A percentile compares a stretch with the other conserved stretches of the same genome.
phyloP scores from a whole-genome alignment of 2,329 filamentous ascomycete species.

The Dactylellina sp. region DNA sequence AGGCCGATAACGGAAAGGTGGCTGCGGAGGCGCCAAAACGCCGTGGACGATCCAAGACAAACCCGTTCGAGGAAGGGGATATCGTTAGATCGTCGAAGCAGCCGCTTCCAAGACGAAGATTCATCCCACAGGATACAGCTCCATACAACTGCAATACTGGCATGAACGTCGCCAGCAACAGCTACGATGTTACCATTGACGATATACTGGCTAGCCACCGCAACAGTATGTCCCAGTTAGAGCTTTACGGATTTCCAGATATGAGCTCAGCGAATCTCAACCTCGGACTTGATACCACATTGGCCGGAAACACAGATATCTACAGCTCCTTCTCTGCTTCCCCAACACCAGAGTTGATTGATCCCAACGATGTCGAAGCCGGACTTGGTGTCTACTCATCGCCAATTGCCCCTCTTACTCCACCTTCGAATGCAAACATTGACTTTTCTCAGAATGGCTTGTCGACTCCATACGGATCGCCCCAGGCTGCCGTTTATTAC shows the following conservation, averaged over 20 bases:
- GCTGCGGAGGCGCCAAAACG: conserved; percentile 27
- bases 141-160: conserved; percentile 46
- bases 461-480: conserved; percentile 49
- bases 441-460: conserved; percentile 48
- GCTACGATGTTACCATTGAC: conserved; percentile 45
- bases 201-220: conserved; percentile 50
- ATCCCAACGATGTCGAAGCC: conserved; percentile 43
- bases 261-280: conserved; percentile 37
- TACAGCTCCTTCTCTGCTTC: conserved; percentile 53
- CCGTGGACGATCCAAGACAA: conserved; percentile 50
- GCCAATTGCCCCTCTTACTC: conserved; percentile 47
- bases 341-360: conserved; percentile 51
- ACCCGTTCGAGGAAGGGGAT: conserved; percentile 52
- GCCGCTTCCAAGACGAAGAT: conserved; percentile 38
- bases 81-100: conserved; percentile 48
- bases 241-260: conserved; percentile 55
- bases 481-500: conserved; percentile 43
- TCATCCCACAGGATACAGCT: conserved; percentile 37
- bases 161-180: conserved; percentile 37
- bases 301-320: conserved; percentile 43
- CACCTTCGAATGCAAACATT: conserved; percentile 46
- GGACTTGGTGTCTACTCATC: conserved; percentile 55
- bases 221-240: conserved; percentile 52
- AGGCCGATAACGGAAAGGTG: conserved; percentile 11
- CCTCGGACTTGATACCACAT: conserved; percentile 45